Evolutionary conservation across 2,329 filamentous ascomycete species (phyloP).

Genomic region (Fusarium sp.): DNA sequence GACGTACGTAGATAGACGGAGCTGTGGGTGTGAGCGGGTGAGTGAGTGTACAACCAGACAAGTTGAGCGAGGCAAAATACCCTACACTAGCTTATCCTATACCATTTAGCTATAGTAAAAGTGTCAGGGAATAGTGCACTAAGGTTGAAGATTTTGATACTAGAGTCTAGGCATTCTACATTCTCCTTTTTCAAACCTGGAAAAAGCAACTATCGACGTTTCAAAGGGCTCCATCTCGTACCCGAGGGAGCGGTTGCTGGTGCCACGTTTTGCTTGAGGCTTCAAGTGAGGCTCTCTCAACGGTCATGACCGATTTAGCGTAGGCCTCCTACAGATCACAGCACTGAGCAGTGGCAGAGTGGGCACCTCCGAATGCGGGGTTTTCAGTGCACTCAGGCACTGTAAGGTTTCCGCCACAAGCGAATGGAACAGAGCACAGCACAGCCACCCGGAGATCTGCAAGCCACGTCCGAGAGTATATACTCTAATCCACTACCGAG

Average conservation of each 20-base stretch:
- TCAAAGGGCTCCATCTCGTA: constrained; percentile 16
- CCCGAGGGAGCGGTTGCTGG: constrained; percentile 39
- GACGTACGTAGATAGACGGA: constrained; percentile 5
- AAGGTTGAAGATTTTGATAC: constrained; percentile 9
- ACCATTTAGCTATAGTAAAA: neutral
- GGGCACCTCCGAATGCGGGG: constrained; percentile 5
- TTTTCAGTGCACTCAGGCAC: no score
- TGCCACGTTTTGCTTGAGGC: constrained; percentile 42
- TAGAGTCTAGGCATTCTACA: neutral
- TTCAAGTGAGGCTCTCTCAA: constrained; percentile 37
- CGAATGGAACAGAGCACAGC: constrained; percentile 34
- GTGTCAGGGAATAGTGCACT: constrained; percentile 8
- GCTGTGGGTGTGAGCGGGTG: constrained; percentile 9
- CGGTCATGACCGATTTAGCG: constrained; percentile 29
- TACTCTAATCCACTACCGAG: constrained; percentile 24
- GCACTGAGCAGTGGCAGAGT: neutral
- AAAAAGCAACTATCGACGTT: constrained; percentile 13
- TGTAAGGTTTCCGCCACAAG: constrained; percentile 26
- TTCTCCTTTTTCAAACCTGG: constrained; percentile 7
- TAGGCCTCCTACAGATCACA: constrained; percentile 34
- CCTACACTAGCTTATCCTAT: constrained; percentile 3
- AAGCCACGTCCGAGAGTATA: constrained; percentile 29
- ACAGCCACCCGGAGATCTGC: constrained; percentile 43
- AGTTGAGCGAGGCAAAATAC: constrained; percentile 14
- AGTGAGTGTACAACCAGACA: constrained; percentile 4